Base-by-base conservation (phyloP, 2,329 filamentous ascomycete genomes). In the Claviceps africana region DNA sequence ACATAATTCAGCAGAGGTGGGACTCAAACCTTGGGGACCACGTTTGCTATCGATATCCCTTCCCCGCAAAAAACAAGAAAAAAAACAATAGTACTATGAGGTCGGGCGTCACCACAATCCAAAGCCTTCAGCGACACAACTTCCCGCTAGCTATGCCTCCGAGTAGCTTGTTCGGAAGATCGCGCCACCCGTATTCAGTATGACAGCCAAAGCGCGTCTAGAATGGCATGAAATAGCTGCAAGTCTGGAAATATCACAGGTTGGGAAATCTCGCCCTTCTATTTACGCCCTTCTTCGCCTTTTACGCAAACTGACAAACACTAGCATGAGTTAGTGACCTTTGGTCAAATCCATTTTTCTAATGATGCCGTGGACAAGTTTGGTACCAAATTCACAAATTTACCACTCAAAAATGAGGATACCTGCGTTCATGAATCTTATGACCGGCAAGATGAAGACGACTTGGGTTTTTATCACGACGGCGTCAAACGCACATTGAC, bases 401-500 rank as follows among this genome's bases (percentile, higher is more conserved):
- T 13, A 50, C 62, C 19, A 39, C 55, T 10, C 57, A 61, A 37
- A 5, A 28, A 28, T 21, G 57, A 61, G 30, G 59, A 59, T 58
- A 53, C 55, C 30, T 35, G 5, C 11, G 2, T 9, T 15, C 22
- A 39, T 10, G 37, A 21, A 13, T 40, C 13, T 31, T 2, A 40
- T n/a, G 39, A 11, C 47, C 22, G 33, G 17, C 25, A 46, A 30
- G 44, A 53, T n/a, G 79, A 82, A 28, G 78, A 83, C 40, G 85
- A 87, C 61, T 72, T 96, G 17, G 91, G 89, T 19, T 91, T 88
- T 66, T 97, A 97, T 59, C 68, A 78, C 1, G 90, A 97, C 62
- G 90, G 91, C 3, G 80, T 82, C 55, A 93, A 93, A 64, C 84
- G 91, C 42, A 95, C 89, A 19, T 73, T 97, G 60, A 96, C 90